phyloP scores from a whole-genome alignment of 495 filamentous ascomycete genomes.

The Penicillium lividum region DNA sequence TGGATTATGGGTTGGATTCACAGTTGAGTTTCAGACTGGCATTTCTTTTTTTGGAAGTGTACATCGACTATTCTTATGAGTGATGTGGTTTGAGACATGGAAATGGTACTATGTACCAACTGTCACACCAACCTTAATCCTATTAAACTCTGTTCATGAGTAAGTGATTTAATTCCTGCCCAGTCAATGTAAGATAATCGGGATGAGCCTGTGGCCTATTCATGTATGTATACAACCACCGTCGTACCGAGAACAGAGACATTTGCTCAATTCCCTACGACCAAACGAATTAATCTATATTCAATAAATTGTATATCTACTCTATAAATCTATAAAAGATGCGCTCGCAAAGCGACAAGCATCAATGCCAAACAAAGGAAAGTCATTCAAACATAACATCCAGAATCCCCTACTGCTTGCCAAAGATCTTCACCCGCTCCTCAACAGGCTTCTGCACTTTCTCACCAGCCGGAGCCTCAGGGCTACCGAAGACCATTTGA shows the following conservation, averaged over 20 bases:
- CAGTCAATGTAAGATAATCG: too few relatives aligned
- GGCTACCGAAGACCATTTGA: slow-evolving; percentile 55
- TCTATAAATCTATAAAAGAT: neutral
- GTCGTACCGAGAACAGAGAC: too few relatives aligned
- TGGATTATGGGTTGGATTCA: neutral
- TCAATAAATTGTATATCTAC: neutral
- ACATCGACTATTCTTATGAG: neutral
- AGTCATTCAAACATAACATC: slow-evolving; percentile 9
- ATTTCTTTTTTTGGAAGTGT: neutral
- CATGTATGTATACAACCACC: too few relatives aligned
- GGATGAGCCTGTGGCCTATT: too few relatives aligned
- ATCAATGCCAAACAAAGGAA: slow-evolving; percentile 8
- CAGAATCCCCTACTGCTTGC: slow-evolving; percentile 19
- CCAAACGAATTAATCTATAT: too few relatives aligned
- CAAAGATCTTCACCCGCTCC: slow-evolving; percentile 27
- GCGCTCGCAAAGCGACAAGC: neutral
- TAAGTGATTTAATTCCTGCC: too few relatives aligned
- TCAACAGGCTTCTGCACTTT: slow-evolving; percentile 25
- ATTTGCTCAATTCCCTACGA: too few relatives aligned
- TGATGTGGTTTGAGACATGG: neutral
- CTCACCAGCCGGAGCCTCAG: slow-evolving; percentile 27
- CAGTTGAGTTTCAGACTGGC: neutral
- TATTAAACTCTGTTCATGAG: too few relatives aligned
- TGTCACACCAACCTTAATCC: too few relatives aligned
- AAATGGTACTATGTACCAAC: neutral